Evolutionary conservation across 2,329 filamentous ascomycete genomes (phyloP), one percentile per base, ranked within the genome.

Genomic region (Lasiodiplodia gonubiensis): DNA sequence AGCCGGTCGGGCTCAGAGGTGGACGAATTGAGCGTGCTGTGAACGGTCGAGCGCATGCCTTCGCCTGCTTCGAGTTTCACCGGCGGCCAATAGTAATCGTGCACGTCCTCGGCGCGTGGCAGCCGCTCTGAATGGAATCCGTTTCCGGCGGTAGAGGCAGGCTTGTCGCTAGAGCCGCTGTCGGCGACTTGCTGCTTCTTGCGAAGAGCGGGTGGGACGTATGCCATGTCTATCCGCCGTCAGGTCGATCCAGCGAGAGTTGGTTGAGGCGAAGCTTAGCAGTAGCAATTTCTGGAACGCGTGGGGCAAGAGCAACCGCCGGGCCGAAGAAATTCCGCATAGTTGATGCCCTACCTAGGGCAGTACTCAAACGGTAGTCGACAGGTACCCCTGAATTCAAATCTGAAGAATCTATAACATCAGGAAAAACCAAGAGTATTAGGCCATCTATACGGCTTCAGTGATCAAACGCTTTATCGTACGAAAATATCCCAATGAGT

Each of bases 1-100:
- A 75, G 67, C 23, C 59, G 65, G 39, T 70, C 68, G 10, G 72
- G 69, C 12, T 55, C 61, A 4, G 55, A 68, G 8, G 72, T 68
- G 18, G 73, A 70, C 52, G 70, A 69, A 42, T 75, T 46, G 12
- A 68, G 42, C 11, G 66, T 68, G 65, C 55, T 67, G 21, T 51
- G 52, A 27, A 48, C 39, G 6, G 42, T 21, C 21, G 25, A 21
- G 18, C 14, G 55, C 30, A 30, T 30, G 2, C 48, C 46, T 53
- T 14, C 18, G n/a, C 33, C 33, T 2, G 37, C 35, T 12, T 30
- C 55, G 18, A 35, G 33, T 11, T 42, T 16, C 4, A 30, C 42
- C 12, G 23, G 48, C 33, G 65, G 65, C 55, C 55, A 61, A 27
- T 46, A 67, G 35, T 63, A 37, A 4, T 63, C 57, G 48, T 67